Evolutionary conservation across 768 basidiomycete genomes (phyloP).

Genomic region (Hygrocybe coccinea): DNA sequence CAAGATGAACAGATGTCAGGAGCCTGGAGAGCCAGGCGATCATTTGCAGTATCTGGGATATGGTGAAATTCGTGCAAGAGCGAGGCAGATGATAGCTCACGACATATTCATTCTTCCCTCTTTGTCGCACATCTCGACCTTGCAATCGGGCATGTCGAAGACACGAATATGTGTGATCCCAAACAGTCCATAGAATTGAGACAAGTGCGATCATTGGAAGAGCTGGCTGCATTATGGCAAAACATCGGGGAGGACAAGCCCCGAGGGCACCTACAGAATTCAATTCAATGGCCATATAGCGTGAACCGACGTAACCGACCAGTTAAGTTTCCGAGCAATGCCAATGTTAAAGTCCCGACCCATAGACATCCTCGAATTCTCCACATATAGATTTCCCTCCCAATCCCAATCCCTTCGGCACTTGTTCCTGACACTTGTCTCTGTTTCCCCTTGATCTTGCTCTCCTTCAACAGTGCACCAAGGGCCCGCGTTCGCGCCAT

Average conservation of each 20-base stretch:
- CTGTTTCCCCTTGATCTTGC: constrained; percentile 58
- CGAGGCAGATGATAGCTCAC: constrained; percentile 35
- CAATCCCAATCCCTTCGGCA: constrained; percentile 40
- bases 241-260: constrained; percentile 24
- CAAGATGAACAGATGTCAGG: constrained; percentile 43
- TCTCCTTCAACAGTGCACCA: constrained; percentile 62
- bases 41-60: constrained; percentile 52
- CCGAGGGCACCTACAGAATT: constrained; percentile 30
- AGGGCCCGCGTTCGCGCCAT: constrained; percentile 79
- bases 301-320: constrained; percentile 36
- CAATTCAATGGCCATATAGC: not conserved
- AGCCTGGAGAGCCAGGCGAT: constrained; percentile 55
- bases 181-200: constrained; percentile 74
- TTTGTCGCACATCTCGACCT: constrained; percentile 65
- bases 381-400: constrained; percentile 60
- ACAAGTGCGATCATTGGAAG: constrained; percentile 49
- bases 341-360: constrained; percentile 42
- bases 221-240: constrained; percentile 31
- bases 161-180: constrained; percentile 79
- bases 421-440: constrained; percentile 38
- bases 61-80: not conserved
- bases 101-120: constrained; percentile 59
- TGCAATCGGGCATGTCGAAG: constrained; percentile 58
- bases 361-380: constrained; percentile 64
- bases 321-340: constrained; percentile 38